These are phyloP conservation scores for Isoetes engelmannii DNA, from an alignment of 83 land plant genomes.

Conservation along the genomic window DNA sequence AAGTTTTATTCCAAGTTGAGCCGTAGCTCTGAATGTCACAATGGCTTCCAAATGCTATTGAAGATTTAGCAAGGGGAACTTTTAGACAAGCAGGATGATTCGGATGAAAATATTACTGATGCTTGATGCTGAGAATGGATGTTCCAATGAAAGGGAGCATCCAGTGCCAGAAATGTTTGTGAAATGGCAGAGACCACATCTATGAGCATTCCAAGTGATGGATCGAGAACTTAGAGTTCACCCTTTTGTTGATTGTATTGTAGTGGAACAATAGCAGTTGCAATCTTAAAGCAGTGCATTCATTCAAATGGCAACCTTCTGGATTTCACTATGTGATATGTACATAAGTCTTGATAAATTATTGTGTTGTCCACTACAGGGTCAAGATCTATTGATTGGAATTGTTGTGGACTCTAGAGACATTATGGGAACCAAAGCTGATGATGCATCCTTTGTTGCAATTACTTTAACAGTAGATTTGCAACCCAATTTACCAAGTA, in stretches of 20 bases:
- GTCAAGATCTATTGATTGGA: constrained; percentile 44
- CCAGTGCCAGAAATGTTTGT: constrained; percentile 5
- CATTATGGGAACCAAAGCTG: constrained; percentile 43
- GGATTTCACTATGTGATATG: too few relatives aligned
- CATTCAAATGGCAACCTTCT: background rate
- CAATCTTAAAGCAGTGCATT: constrained; percentile 11
- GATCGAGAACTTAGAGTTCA: constrained; percentile 22
- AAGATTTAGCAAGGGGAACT: too few relatives aligned
- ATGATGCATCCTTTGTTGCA: constrained; percentile 31
- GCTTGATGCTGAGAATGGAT: constrained; percentile 11
- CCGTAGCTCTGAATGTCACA: too few relatives aligned
- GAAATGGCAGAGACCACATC: constrained; percentile 27
- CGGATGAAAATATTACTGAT: constrained; percentile 27
- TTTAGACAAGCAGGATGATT: too few relatives aligned
- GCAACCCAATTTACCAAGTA: constrained; percentile 60
- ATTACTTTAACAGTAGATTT: constrained; percentile 62
- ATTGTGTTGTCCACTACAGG: constrained; percentile 22
- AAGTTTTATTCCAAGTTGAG: too few relatives aligned
- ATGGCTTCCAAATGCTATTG: too few relatives aligned
- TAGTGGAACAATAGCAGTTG: constrained; percentile 27
- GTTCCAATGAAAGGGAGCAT: constrained; percentile 6
- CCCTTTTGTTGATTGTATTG: constrained; percentile 25
- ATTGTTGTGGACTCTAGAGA: constrained; percentile 58
- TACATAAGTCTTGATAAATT: background rate
- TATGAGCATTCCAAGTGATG: constrained; percentile 38